Evolutionary conservation across 75 land plant species (phyloP), one percentile per base, ranked within the genome.

Genomic region (Larix kaempferi): DNA sequence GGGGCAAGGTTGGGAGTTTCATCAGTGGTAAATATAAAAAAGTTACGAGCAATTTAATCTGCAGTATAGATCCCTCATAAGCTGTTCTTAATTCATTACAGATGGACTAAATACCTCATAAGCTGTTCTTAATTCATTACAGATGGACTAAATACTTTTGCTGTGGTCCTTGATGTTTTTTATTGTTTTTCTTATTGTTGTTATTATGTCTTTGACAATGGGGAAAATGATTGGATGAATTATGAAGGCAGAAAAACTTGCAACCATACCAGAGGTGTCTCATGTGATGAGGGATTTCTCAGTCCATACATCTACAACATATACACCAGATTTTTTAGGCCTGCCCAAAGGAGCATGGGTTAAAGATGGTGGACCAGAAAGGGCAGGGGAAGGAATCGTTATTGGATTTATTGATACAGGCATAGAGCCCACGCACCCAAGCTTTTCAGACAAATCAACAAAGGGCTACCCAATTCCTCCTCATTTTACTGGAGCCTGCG

Each of bases 331-430:
- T 35, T 94, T 84, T 39, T 63, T 94, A 79, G 96, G 96, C 66
- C 78, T 94, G 16, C 90, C 96, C 4, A 74, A 71, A 21, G 96
- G 96, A 17, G 96, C 91, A 52, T 94, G 96, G 96, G 74, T 59
- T 12, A 81, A 83, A 77, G 84, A 83, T 41, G 96, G 96, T 54
- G 96, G 96, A 14, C 86, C 79, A 57, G 92, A 86, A 15, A 25
- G 63, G 57, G 93, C 96, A 37, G 96, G 96, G 73, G 88, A 90
- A 74, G 95, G 97, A 37, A 63, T 94, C 56, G 97, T 94, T 25
- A 90, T 94, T 57, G 97, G 97, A 7, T 83, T 94, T 62, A 86
- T 94, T 67, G 97, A 94, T 67, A 94, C 97, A 60, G 97, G 97
- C 57, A 89, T 94, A 58, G 88, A 94, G 81, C 95, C 97, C 49